These are phyloP conservation scores for Alternaria sp. DNA, from an alignment of 2,329 filamentous ascomycete species.

Conservation along the genomic window DNA sequence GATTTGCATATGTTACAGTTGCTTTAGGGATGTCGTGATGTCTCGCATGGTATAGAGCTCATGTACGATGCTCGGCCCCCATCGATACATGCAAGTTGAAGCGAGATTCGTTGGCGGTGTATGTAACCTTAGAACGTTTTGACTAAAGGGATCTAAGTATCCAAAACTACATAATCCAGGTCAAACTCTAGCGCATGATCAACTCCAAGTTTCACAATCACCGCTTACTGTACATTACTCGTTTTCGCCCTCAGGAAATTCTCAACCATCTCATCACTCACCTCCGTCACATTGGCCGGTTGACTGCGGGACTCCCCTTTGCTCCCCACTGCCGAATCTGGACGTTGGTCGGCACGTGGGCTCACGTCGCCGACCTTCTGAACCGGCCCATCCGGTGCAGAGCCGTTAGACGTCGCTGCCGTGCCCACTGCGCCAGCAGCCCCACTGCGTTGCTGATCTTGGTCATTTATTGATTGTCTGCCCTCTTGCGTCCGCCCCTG, in stretches of 20 bases:
- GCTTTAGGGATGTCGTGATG: neutral
- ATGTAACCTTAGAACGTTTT: neutral
- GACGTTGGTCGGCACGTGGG: neutral
- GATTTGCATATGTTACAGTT: neutral
- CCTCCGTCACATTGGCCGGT: neutral
- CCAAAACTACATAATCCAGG: neutral
- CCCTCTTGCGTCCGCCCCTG: neutral
- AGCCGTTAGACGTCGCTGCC: neutral
- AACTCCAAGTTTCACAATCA: neutral
- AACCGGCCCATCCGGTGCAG: neutral
- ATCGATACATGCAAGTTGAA: neutral
- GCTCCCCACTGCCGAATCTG: neutral
- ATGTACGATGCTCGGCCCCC: neutral
- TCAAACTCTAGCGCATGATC: neutral
- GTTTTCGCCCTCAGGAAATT: slow-evolving; percentile 28
- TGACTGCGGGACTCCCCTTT: neutral
- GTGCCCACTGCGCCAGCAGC: neutral
- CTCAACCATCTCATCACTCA: slow-evolving; percentile 27
- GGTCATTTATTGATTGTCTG: neutral
- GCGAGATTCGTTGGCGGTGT: neutral
- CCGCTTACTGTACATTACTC: slow-evolving; percentile 11
- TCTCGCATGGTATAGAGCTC: neutral
- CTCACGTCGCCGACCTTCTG: neutral
- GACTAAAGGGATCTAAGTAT: neutral
- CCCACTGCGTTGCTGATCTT: neutral